phyloP scores from a whole-genome alignment of 2,329 filamentous ascomycete genomes.

The Sporothrix euskadiensis region DNA sequence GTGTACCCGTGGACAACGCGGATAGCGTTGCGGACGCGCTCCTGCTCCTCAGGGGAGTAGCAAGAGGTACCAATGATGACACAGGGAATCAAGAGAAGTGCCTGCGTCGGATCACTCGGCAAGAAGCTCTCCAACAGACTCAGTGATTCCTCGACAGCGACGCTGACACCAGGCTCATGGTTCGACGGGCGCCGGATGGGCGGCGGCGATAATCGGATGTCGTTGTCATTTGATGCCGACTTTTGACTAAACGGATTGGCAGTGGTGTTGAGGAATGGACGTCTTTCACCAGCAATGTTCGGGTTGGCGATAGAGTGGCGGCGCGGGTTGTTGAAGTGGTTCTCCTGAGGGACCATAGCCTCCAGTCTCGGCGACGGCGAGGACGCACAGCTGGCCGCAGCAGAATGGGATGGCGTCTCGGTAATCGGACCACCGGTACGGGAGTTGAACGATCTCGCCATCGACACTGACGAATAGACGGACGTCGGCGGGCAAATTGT shows the following conservation, averaged over 20 bases:
- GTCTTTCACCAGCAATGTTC: conserved; percentile 21
- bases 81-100: conserved; percentile 60
- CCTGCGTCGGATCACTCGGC: conserved; percentile 59
- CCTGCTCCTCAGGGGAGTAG: conserved; percentile 54
- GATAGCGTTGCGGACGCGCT: conserved; percentile 54
- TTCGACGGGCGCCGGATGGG: conserved; percentile 51
- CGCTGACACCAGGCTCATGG: conserved; percentile 53
- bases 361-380: conserved; percentile 37
- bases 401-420: conserved; percentile 38
- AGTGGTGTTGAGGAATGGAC: conserved; percentile 28
- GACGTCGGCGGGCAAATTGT: conserved; percentile 58
- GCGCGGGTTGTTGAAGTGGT: conserved; percentile 26
- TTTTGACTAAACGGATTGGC: conserved; percentile 26
- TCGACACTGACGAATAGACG: conserved; percentile 29
- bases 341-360: conserved; percentile 11
- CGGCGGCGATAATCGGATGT: conserved; percentile 44
- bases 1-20: conserved; percentile 58
- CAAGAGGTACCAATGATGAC: conserved; percentile 62
- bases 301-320: conserved; percentile 36
- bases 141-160: conserved; percentile 59
- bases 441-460: conserved; percentile 12
- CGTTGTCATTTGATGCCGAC: background rate
- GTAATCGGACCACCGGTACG: conserved; percentile 26
- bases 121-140: conserved; percentile 56
- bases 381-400: conserved; percentile 41